Percentiles rank a stretch among this genome's conserved stretches.
Evolutionary conservation across 495 filamentous ascomycete genomes (phyloP).

Genomic region (Hyaloscypha hepaticicola): DNA sequence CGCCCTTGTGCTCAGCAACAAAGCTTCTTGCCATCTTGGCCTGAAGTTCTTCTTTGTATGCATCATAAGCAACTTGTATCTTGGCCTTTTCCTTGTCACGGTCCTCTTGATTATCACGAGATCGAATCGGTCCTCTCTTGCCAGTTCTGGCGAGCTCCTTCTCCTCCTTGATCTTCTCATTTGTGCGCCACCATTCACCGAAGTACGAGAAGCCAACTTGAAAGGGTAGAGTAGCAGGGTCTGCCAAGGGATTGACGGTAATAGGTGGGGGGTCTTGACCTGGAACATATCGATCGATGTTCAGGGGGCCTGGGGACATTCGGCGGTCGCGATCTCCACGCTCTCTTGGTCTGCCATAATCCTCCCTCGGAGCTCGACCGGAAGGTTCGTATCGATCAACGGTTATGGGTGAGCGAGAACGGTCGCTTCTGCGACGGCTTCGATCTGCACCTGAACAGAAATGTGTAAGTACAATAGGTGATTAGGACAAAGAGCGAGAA

Average conservation of each 20-base stretch:
- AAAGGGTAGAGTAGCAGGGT: constrained; percentile 82
- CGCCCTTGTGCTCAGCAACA: constrained; percentile 83
- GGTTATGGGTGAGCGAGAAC: constrained; percentile 69
- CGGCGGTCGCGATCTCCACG: constrained; percentile 56
- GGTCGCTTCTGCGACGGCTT: constrained; percentile 46
- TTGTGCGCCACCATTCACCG: constrained; percentile 92
- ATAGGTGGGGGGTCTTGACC: constrained; percentile 69
- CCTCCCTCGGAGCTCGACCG: constrained; percentile 56
- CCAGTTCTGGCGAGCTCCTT: constrained; percentile 76
- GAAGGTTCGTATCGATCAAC: constrained; percentile 74
- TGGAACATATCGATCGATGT: constrained; percentile 95
- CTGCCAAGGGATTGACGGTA: constrained; percentile 70
- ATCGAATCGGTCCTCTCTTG: constrained; percentile 66
- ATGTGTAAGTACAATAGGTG: constrained; percentile 20
- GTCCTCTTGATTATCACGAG: constrained; percentile 79
- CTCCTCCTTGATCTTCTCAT: constrained; percentile 84
- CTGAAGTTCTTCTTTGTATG: constrained; percentile 91
- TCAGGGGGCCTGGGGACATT: constrained; percentile 59
- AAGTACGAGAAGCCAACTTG: constrained; percentile 97
- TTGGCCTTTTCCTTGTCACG: constrained; percentile 83
- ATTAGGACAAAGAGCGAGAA: neutral
- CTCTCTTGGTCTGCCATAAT: constrained; percentile 63
- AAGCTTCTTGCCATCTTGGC: constrained; percentile 86
- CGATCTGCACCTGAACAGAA: constrained; percentile 24
- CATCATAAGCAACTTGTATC: constrained; percentile 90